Conservation (phyloP, 495 filamentous ascomycete species). For the Podospora pseudopauciseta region DNA sequence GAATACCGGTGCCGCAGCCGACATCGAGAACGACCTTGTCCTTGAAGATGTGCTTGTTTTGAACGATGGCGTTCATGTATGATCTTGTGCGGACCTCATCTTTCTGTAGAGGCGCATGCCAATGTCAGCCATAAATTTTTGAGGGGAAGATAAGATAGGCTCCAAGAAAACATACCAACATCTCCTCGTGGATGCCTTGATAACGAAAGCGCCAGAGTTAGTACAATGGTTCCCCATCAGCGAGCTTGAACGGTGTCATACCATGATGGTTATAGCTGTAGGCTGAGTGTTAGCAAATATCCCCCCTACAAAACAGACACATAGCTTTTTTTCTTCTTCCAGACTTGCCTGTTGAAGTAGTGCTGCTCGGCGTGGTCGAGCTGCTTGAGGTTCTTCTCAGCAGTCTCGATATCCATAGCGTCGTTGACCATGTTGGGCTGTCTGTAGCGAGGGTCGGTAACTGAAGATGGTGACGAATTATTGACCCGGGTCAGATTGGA, state of each 20-base stretch:
- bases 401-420: slow-evolving; percentile 45
- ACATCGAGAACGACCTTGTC: slow-evolving; percentile 90
- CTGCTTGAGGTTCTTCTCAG: slow-evolving; percentile 52
- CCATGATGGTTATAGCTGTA: slow-evolving; percentile 92
- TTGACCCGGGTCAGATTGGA: neutral
- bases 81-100: slow-evolving; percentile 95
- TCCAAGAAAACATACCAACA: slow-evolving; percentile 69
- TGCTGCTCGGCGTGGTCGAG: slow-evolving; percentile 88
- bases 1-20: slow-evolving; percentile 87
- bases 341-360: slow-evolving; percentile 88
- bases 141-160: slow-evolving; percentile 10
- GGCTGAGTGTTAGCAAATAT: slow-evolving; percentile 16
- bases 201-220: slow-evolving; percentile 24
- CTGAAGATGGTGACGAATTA: neutral
- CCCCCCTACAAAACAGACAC: neutral
- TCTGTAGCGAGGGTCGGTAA: neutral
- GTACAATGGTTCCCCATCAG: slow-evolving; percentile 28
- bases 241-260: slow-evolving; percentile 43
- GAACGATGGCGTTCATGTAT: slow-evolving; percentile 95
- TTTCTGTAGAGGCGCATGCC: slow-evolving; percentile 57
- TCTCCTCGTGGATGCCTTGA: slow-evolving; percentile 92
- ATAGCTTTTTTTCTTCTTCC: neutral
- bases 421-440: slow-evolving; percentile 35
- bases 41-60: slow-evolving; percentile 87
- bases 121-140: slow-evolving; percentile 17